Percentiles rank a stretch among this genome's conserved stretches.
phyloP scores from a whole-genome alignment of 2,329 filamentous ascomycete genomes.

The Thielaviopsis cerberus region DNA sequence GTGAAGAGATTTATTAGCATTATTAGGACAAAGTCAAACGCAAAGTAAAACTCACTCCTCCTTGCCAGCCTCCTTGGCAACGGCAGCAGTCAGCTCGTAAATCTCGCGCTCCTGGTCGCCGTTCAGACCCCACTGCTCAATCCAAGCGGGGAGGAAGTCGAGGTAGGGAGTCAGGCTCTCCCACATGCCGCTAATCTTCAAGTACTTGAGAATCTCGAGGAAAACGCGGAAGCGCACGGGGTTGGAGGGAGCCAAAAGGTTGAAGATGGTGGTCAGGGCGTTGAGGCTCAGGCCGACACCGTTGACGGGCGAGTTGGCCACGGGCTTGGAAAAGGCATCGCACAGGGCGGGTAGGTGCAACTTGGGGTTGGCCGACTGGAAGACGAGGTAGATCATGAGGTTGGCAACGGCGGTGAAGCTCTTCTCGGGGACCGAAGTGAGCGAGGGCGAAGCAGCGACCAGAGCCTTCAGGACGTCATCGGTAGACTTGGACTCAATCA shows the following conservation, averaged over 20 bases:
- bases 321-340: conserved; percentile 70
- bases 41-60: conserved; percentile 39
- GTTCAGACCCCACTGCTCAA: conserved; percentile 64
- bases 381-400: conserved; percentile 80
- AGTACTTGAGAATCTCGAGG: conserved; percentile 67
- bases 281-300: conserved; percentile 73
- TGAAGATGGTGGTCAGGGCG: conserved; percentile 89
- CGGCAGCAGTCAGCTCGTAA: conserved; percentile 64
- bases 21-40: background rate
- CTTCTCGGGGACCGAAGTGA: conserved; percentile 83
- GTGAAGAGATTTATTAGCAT: background rate
- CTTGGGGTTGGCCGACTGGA: conserved; percentile 68
- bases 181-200: conserved; percentile 57
- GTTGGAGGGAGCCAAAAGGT: conserved; percentile 61
- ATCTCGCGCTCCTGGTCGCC: conserved; percentile 70
- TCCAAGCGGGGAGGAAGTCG: conserved; percentile 65
- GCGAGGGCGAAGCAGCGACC: conserved; percentile 54
- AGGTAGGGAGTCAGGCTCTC: conserved; percentile 71
- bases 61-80: conserved; percentile 61
- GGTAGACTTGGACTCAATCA: conserved; percentile 57
- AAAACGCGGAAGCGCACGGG: conserved; percentile 80
- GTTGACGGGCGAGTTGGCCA: conserved; percentile 70
- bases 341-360: conserved; percentile 78
- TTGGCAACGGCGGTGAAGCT: conserved; percentile 95
- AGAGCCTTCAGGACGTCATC: conserved; percentile 82